Percentiles rank a stretch among this genome's conserved stretches.
Evolutionary conservation across 257 asterid species (phyloP).

Genomic region (Ophiorrhiza pumila): DNA sequence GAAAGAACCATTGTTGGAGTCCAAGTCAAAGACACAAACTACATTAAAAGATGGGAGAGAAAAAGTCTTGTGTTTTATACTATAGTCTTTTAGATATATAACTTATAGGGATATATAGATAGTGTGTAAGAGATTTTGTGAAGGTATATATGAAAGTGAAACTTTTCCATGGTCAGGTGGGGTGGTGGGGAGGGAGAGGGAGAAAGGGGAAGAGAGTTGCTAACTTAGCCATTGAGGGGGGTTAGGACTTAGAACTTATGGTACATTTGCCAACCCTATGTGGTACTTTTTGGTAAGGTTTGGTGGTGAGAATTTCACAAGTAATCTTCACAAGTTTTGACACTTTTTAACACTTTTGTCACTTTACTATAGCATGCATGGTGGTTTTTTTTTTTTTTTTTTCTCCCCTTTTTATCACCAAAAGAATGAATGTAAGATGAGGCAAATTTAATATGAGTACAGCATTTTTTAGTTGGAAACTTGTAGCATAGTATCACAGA

Average conservation of each 20-base stretch:
- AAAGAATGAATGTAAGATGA: not conserved
- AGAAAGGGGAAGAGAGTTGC: not conserved
- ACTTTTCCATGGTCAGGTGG: not conserved
- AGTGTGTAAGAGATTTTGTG: conserved; percentile 6
- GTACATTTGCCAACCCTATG: too few relatives aligned
- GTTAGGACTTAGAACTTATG: not conserved
- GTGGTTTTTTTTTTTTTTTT: too few relatives aligned
- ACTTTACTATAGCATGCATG: not conserved
- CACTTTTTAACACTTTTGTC: not conserved
- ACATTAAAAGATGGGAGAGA: conserved; percentile 35
- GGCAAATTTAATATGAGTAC: not conserved
- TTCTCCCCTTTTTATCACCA: not conserved
- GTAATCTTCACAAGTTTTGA: not conserved
- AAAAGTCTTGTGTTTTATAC: not conserved
- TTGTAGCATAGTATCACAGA: conserved; percentile 2
- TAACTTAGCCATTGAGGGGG: not conserved
- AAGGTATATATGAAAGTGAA: not conserved
- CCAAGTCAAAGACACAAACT: conserved; percentile 54
- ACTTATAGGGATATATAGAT: not conserved
- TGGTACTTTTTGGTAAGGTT: not conserved
- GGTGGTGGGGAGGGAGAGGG: not conserved
- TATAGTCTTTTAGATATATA: too few relatives aligned
- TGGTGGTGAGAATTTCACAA: not conserved
- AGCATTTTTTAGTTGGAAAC: not conserved
- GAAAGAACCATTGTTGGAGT: conserved; percentile 18